A percentile compares a stretch with the other conserved stretches of the same genome.
phyloP scores from a whole-genome alignment of 768 basidiomycete species.

The Suillus brevipes region DNA sequence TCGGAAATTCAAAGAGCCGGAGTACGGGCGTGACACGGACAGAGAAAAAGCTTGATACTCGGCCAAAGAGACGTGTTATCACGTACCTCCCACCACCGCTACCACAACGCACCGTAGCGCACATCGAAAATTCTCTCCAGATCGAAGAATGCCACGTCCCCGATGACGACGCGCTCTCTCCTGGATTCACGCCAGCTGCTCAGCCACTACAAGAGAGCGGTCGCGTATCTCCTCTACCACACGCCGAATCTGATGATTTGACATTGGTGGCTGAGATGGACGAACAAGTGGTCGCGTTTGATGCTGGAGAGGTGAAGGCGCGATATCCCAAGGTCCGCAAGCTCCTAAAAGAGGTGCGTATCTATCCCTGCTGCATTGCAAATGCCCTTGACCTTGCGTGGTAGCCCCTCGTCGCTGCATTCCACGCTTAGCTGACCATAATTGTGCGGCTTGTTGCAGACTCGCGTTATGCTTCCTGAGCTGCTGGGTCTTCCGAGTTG shows the following conservation, averaged over 20 bases:
- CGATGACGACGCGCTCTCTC: neutral
- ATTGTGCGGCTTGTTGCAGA: neutral
- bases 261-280: constrained; percentile 29
- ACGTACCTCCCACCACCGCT: constrained; percentile 30
- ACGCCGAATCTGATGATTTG: constrained; percentile 25
- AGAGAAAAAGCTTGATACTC: neutral
- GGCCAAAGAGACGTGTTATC: constrained; percentile 24
- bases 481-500: constrained; percentile 29
- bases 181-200: neutral
- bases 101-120: neutral
- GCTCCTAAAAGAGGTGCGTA: constrained; percentile 27
- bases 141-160: neutral
- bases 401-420: neutral
- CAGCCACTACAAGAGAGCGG: neutral
- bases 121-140: neutral
- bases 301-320: constrained; percentile 20
- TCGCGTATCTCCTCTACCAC: constrained; percentile 4
- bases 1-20: neutral
- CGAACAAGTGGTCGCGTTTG: constrained; percentile 12
- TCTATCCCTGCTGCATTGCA: neutral
- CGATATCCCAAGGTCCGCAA: constrained; percentile 22
- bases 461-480: constrained; percentile 21
- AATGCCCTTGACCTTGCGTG: neutral
- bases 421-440: constrained; percentile 13
- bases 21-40: neutral